Evolutionary conservation across 208 protist genomes (phyloP).

Genomic region (Trypanosomatidae sp.): DNA sequence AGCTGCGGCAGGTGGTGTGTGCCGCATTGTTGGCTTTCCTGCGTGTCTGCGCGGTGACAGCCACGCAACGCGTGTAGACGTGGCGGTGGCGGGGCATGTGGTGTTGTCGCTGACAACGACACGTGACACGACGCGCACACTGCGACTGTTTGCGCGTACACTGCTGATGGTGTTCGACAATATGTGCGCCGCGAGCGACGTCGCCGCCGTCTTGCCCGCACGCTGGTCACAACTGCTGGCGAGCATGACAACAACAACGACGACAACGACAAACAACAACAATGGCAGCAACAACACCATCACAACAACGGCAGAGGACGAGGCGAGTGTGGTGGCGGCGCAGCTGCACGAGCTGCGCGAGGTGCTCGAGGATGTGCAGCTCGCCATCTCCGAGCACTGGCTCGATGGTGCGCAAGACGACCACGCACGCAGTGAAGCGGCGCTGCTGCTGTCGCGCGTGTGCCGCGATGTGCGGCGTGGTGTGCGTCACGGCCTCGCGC

Average conservation of each 20-base stretch:
- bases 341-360: constrained; percentile 42
- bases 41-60: constrained; percentile 25
- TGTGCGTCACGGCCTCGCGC: constrained; percentile 23
- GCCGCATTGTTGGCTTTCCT: constrained; percentile 47
- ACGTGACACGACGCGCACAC: constrained; percentile 8
- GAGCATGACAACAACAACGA: no score
- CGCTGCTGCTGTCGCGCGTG: constrained; percentile 73
- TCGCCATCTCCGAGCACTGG: constrained; percentile 77
- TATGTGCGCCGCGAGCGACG: constrained; percentile 74
- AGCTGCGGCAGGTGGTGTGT: constrained; percentile 10
- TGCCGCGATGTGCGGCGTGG: constrained; percentile 54
- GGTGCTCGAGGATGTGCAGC: constrained; percentile 61
- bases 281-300: no score
- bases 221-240: no score
- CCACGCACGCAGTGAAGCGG: constrained; percentile 37
- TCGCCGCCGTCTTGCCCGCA: constrained; percentile 32
- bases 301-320: no score
- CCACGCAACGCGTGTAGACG: constrained; percentile 36
- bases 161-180: constrained; percentile 43
- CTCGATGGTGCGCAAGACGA: constrained; percentile 69
- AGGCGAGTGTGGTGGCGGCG: constrained; percentile 15
- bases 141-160: constrained; percentile 38
- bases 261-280: no score
- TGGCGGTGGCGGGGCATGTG: constrained; percentile 53
- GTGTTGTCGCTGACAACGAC: constrained; percentile 46